These are phyloP conservation scores for Tilletia indica DNA, from an alignment of 1,284 basidiomycete species.

Conservation along the genomic window DNA sequence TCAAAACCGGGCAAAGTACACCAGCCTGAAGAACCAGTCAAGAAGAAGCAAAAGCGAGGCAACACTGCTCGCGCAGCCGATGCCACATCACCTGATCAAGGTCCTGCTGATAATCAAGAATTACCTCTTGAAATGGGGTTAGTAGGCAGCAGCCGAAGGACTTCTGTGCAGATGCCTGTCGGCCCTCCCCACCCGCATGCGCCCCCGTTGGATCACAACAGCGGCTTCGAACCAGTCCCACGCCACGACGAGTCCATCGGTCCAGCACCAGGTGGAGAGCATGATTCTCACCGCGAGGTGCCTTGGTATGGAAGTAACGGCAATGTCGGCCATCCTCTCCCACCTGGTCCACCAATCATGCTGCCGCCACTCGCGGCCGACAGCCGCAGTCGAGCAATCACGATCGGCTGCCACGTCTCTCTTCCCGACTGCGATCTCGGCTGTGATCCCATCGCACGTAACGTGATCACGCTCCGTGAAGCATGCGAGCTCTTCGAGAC, in stretches of 20 bases:
- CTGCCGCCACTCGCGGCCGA: background rate
- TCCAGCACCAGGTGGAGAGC: no score
- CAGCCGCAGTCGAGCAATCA: constrained; percentile 9
- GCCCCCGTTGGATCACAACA: no score
- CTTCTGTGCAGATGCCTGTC: background rate
- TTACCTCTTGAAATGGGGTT: no score
- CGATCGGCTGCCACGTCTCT: background rate
- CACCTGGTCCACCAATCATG: background rate
- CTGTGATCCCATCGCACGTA: constrained; percentile 13
- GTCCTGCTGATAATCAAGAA: background rate
- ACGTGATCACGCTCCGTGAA: constrained; percentile 11
- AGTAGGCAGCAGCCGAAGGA: background rate
- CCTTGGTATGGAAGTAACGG: background rate
- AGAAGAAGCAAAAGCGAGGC: background rate
- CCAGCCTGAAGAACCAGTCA: background rate
- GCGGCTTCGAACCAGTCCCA: background rate
- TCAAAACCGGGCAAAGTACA: background rate
- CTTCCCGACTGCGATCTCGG: constrained; percentile 8
- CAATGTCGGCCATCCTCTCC: background rate
- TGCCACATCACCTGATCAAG: background rate
- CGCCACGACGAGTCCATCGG: background rate
- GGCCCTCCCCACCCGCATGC: background rate
- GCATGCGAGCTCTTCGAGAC: constrained; percentile 11
- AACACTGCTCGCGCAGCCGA: background rate
- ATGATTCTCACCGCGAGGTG: background rate